phyloP scores from a whole-genome alignment of 163 green algal species.

The Chloromonas sp. region DNA sequence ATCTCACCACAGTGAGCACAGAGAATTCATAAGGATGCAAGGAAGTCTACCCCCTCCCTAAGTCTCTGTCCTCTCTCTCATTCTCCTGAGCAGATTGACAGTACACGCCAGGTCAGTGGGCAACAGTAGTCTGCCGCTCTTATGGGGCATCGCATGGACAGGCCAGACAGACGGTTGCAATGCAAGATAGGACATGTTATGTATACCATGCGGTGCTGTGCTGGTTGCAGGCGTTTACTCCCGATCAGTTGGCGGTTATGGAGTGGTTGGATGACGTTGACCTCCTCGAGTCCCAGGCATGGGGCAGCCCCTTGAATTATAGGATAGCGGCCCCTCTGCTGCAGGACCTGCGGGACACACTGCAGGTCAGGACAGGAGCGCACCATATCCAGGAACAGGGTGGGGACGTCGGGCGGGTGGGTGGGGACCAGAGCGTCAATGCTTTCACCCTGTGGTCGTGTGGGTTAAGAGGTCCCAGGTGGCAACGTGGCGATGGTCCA shows the following conservation, averaged over 20 bases:
- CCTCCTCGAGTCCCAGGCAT: slow-evolving; percentile 35
- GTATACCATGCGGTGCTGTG: not conserved
- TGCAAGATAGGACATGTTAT: too few species aligned
- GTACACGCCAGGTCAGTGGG: too few species aligned
- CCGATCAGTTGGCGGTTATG: slow-evolving; percentile 8
- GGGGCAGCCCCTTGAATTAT: slow-evolving; percentile 37
- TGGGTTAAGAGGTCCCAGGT: not conserved
- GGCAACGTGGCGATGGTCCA: not conserved
- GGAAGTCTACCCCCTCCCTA: too few species aligned
- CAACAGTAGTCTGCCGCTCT: too few species aligned
- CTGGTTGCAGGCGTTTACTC: not conserved
- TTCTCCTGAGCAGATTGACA: too few species aligned
- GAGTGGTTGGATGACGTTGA: slow-evolving; percentile 57
- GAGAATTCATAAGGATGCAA: too few species aligned
- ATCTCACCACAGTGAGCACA: too few species aligned
- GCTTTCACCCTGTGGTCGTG: not conserved
- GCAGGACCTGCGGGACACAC: slow-evolving; percentile 13
- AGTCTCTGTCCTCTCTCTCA: too few species aligned
- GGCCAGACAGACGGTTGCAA: too few species aligned
- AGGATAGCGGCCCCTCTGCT: slow-evolving; percentile 39
- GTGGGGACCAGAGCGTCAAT: not conserved
- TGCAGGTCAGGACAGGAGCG: slow-evolving; percentile 6
- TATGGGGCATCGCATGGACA: too few species aligned
- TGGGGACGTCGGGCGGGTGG: not conserved
- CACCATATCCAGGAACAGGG: not conserved